phyloP scores from a whole-genome alignment of 257 asterid genomes.

The Mitragyna speciosa region DNA sequence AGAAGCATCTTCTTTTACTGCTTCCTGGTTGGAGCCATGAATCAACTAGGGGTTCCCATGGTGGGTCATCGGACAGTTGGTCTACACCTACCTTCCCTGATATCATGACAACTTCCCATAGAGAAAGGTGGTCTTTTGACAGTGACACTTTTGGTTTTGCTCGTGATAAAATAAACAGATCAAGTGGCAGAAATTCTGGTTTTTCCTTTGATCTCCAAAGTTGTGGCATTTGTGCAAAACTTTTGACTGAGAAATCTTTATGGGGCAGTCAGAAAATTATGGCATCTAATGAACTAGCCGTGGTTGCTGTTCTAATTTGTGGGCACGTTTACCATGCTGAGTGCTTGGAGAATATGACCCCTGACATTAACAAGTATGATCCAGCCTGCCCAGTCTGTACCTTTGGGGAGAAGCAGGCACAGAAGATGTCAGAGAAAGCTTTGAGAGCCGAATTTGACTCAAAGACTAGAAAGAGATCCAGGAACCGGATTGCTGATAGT shows the following conservation, averaged over 20 bases:
- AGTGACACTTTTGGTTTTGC: slow-evolving; percentile 64
- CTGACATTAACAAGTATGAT: slow-evolving; percentile 75
- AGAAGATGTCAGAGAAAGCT: slow-evolving; percentile 82
- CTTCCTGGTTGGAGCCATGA: slow-evolving; percentile 75
- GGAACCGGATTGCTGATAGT: slow-evolving; percentile 63
- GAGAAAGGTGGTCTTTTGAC: slow-evolving; percentile 96
- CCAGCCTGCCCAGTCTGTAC: slow-evolving; percentile 94
- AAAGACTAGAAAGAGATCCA: slow-evolving; percentile 56
- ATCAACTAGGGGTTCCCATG: slow-evolving; percentile 67
- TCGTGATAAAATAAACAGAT: slow-evolving; percentile 58
- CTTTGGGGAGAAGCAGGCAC: slow-evolving; percentile 72
- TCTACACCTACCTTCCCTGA: slow-evolving; percentile 78
- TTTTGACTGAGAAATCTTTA: slow-evolving; percentile 63
- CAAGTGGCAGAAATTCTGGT: slow-evolving; percentile 52
- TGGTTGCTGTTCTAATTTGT: slow-evolving; percentile 80
- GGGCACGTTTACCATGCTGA: slow-evolving; percentile 95
- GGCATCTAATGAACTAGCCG: slow-evolving; percentile 70
- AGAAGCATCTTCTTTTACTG: slow-evolving; percentile 53
- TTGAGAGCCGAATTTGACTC: slow-evolving; percentile 74
- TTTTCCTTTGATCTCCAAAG: slow-evolving; percentile 59
- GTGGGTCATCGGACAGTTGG: slow-evolving; percentile 86
- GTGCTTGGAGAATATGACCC: slow-evolving; percentile 89
- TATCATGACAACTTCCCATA: slow-evolving; percentile 48
- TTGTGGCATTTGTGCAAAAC: slow-evolving; percentile 83
- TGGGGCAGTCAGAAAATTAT: slow-evolving; percentile 66